Conservation (phyloP, 2,329 filamentous ascomycete genomes). For the Verticillium isaacii region DNA sequence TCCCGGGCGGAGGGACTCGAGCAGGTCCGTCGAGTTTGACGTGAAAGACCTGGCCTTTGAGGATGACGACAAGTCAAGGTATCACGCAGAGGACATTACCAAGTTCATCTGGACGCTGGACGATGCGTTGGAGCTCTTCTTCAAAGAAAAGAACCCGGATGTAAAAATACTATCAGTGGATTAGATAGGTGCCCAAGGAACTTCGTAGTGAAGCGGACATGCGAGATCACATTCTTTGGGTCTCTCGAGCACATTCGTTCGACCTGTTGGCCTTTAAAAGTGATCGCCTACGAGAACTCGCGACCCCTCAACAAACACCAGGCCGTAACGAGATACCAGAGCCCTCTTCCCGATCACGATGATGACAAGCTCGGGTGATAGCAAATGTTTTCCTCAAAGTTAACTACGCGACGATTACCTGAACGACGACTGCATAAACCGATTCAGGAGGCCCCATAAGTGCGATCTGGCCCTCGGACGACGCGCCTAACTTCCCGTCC, state of each 20-base stretch:
- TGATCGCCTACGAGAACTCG: too few relatives aligned
- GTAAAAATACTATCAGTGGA: not conserved
- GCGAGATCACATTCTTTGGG: too few relatives aligned
- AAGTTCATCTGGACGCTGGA: conserved; percentile 10
- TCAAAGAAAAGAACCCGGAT: conserved; percentile 11
- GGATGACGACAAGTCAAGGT: conserved; percentile 11
- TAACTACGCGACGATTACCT: not conserved
- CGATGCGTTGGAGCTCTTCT: conserved; percentile 10
- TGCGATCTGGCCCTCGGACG: not conserved
- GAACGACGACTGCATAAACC: not conserved
- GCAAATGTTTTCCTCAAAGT: not conserved
- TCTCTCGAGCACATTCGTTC: too few relatives aligned
- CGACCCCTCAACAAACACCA: too few relatives aligned
- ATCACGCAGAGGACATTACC: conserved; percentile 11
- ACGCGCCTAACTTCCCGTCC: not conserved
- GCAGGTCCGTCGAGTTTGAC: conserved; percentile 13
- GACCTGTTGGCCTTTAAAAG: too few relatives aligned
- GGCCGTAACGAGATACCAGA: too few relatives aligned
- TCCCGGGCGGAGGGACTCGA: conserved; percentile 17
- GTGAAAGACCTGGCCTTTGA: conserved; percentile 17
- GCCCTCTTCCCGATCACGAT: too few relatives aligned
- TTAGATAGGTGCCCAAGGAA: not conserved
- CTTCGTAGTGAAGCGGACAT: too few relatives aligned
- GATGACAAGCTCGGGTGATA: not conserved
- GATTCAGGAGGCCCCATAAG: not conserved